Evolutionary conservation across 1,284 basidiomycete genomes (phyloP).

Genomic region (Marasmius tenuissimus): DNA sequence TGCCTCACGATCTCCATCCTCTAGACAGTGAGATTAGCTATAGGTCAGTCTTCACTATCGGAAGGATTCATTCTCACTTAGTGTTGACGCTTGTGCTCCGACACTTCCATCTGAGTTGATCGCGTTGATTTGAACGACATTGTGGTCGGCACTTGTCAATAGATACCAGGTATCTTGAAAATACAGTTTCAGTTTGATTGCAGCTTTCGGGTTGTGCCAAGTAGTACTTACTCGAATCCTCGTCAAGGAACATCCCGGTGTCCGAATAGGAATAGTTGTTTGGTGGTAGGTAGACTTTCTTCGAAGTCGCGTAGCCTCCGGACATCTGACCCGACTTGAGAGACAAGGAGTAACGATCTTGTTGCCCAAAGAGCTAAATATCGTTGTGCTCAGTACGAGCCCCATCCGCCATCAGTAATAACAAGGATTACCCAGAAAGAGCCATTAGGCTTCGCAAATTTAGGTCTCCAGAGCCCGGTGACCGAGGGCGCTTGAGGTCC

Average conservation of each 20-base stretch:
- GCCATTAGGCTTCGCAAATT: background rate
- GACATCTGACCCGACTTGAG: background rate
- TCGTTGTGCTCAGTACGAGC: background rate
- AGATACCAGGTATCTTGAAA: constrained; percentile 11
- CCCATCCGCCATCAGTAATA: background rate
- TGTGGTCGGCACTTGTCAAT: constrained; percentile 17
- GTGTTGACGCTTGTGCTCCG: constrained; percentile 11
- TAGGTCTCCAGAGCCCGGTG: background rate
- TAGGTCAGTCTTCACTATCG: background rate
- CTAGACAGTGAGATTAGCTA: background rate
- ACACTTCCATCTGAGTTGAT: constrained; percentile 9
- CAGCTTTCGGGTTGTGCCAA: background rate
- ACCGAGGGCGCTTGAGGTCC: background rate
- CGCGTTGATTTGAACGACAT: constrained; percentile 16
- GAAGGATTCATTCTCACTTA: constrained; percentile 1
- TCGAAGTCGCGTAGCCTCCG: background rate
- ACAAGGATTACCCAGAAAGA: background rate
- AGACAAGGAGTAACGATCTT: background rate
- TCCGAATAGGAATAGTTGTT: constrained; percentile 14
- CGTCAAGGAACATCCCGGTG: constrained; percentile 18
- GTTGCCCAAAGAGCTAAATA: background rate
- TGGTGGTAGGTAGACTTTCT: constrained; percentile 8
- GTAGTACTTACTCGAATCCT: background rate
- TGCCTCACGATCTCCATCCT: constrained; percentile 11
- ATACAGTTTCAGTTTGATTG: background rate